These are phyloP conservation scores for Aureobasidium sp. DNA, from an alignment of 2,329 filamentous ascomycete species.

Conservation along the genomic window DNA sequence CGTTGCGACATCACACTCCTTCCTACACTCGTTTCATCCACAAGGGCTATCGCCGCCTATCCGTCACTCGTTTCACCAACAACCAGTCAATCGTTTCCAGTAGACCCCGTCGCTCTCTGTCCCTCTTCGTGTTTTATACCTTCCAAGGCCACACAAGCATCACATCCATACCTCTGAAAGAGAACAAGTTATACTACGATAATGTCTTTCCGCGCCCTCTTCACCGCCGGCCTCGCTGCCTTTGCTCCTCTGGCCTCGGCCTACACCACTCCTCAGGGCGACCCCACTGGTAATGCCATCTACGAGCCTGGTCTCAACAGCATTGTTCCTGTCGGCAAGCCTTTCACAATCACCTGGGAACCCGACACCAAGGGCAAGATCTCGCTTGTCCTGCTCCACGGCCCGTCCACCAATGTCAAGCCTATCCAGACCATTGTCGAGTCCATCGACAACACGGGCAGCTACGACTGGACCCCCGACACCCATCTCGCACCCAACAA, in stretches of 20 bases:
- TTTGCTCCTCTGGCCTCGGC: constrained; percentile 45
- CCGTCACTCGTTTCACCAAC: constrained; percentile 17
- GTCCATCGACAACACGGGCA: constrained; percentile 34
- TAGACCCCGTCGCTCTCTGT: neutral
- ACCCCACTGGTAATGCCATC: constrained; percentile 49
- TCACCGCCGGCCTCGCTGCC: constrained; percentile 48
- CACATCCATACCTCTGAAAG: neutral
- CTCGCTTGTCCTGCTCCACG: constrained; percentile 54
- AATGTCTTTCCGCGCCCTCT: constrained; percentile 30
- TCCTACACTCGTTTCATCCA: constrained; percentile 1
- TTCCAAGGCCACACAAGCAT: neutral
- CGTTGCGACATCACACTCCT: constrained; percentile 6
- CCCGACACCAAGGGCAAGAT: constrained; percentile 43
- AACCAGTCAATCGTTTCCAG: constrained; percentile 20
- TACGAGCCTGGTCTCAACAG: constrained; percentile 43
- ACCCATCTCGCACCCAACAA: constrained; percentile 41
- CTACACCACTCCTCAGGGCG: constrained; percentile 28
- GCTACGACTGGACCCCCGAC: constrained; percentile 49
- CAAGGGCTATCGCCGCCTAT: neutral
- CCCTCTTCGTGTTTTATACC: neutral
- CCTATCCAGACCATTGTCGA: constrained; percentile 47
- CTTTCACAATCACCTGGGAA: constrained; percentile 54
- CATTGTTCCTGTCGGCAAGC: constrained; percentile 49
- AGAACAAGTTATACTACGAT: constrained; percentile 1
- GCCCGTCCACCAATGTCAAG: constrained; percentile 49